Evolutionary conservation across 495 filamentous ascomycete genomes (phyloP).

Genomic region (Aspergillus biplanus): DNA sequence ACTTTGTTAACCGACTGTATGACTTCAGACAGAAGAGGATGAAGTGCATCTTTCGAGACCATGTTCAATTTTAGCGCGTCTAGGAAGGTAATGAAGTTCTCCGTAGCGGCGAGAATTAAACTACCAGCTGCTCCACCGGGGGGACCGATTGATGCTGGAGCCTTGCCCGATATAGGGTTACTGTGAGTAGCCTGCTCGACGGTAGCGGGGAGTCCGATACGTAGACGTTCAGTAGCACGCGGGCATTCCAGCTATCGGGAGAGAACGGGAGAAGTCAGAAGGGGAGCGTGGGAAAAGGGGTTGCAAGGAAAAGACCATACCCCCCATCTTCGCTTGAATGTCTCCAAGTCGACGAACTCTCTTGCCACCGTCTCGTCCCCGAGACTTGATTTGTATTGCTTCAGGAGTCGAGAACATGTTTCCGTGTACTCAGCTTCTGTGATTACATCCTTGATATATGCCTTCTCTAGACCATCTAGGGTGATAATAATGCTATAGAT

Average conservation of each 20-base stretch:
- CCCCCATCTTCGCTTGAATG: slow-evolving; percentile 92
- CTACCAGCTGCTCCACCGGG: slow-evolving; percentile 65
- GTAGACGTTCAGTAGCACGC: slow-evolving; percentile 87
- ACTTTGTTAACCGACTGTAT: slow-evolving; percentile 97
- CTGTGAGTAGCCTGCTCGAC: slow-evolving; percentile 58
- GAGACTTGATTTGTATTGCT: slow-evolving; percentile 95
- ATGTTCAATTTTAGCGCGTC: slow-evolving; percentile 90
- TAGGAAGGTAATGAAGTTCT: slow-evolving; percentile 97
- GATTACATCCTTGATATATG: slow-evolving; percentile 95
- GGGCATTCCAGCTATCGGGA: slow-evolving; percentile 82
- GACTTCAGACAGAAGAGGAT: slow-evolving; percentile 89
- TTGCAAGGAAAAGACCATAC: slow-evolving; percentile 52
- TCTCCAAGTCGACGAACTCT: slow-evolving; percentile 85
- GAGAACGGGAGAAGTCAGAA: neutral
- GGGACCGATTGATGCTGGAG: slow-evolving; percentile 41
- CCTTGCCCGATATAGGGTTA: slow-evolving; percentile 41
- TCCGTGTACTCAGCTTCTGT: slow-evolving; percentile 91
- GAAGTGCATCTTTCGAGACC: slow-evolving; percentile 91
- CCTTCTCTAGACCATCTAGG: slow-evolving; percentile 92
- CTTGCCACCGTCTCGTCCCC: slow-evolving; percentile 81
- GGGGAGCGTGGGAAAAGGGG: neutral
- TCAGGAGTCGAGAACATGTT: slow-evolving; percentile 87
- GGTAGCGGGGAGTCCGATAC: slow-evolving; percentile 79
- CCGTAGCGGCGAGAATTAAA: slow-evolving; percentile 82
- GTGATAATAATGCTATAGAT: slow-evolving; percentile 98